Conservation (phyloP, 176 grass and related monocot species). For the Luzula sylvatica region DNA sequence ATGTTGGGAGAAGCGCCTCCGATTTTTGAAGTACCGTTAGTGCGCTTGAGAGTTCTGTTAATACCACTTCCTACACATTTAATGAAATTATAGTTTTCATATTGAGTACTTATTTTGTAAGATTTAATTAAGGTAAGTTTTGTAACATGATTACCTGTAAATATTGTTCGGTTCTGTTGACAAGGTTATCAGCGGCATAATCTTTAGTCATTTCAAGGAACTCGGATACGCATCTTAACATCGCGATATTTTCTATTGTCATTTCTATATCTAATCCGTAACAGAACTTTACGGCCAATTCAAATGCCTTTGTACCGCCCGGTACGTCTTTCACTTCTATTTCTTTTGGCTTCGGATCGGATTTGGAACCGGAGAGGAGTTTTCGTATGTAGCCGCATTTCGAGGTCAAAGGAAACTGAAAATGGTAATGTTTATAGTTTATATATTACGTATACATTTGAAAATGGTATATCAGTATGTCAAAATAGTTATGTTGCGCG, state of each 20-base stretch:
- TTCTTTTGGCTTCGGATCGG: conserved; percentile 11
- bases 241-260: conserved; percentile 56
- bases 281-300: conserved; percentile 60
- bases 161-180: conserved; percentile 34
- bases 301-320: conserved; percentile 55
- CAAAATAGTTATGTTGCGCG: too few relatives aligned
- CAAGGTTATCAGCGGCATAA: conserved; percentile 33
- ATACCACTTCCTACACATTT: conserved; percentile 45
- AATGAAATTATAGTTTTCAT: too few relatives aligned
- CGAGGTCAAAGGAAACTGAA: conserved; percentile 54
- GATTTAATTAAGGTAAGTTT: too few relatives aligned
- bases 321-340: conserved; percentile 53
- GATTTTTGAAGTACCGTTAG: conserved; percentile 58
- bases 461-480: not conserved
- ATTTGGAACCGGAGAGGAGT: conserved; percentile 24
- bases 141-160: conserved; percentile 19
- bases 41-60: conserved; percentile 48
- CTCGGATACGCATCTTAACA: conserved; percentile 64
- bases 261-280: conserved; percentile 68
- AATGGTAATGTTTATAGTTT: not conserved
- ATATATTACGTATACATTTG: too few relatives aligned
- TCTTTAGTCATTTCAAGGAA: conserved; percentile 87
- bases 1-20: conserved; percentile 53
- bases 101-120: too few relatives aligned
- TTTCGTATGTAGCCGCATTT: conserved; percentile 64